Evolutionary conservation across 2,329 filamentous ascomycete species (phyloP).

Genomic region (Colletotrichum orchidophilum): DNA sequence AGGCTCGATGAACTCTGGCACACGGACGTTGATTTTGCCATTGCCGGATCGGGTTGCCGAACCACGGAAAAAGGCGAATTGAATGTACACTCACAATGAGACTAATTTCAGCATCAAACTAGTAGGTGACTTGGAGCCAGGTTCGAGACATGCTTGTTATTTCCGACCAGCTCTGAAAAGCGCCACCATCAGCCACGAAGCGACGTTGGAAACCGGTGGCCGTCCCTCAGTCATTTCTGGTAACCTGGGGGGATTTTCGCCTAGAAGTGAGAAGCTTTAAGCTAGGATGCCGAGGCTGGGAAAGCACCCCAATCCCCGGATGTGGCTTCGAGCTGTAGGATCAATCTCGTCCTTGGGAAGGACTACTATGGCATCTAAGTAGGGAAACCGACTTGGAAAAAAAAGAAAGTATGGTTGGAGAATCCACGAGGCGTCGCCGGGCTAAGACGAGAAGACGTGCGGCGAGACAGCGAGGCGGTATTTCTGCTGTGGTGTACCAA

Average conservation of each 20-base stretch:
- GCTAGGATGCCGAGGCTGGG: not conserved
- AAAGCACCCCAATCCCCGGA: not conserved
- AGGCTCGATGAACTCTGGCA: not conserved
- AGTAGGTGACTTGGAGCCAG: not conserved
- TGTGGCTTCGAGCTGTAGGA: not conserved
- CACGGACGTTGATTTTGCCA: not conserved
- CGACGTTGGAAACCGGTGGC: not conserved
- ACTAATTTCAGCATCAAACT: slow-evolving; percentile 15
- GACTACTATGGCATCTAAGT: not conserved
- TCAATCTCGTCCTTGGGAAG: not conserved
- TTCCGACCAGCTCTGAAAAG: not conserved
- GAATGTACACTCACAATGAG: not conserved
- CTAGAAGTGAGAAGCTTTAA: not conserved
- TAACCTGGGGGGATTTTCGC: not conserved
- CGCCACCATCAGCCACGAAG: slow-evolving; percentile 8
- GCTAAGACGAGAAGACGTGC: slow-evolving; percentile 24
- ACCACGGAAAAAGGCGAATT: not conserved
- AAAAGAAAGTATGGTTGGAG: slow-evolving; percentile 28
- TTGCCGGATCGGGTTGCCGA: slow-evolving; percentile 11
- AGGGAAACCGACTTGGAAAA: slow-evolving; percentile 19
- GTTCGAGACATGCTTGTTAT: not conserved
- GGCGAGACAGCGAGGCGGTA: slow-evolving; percentile 6
- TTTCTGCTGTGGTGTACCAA: slow-evolving; percentile 4
- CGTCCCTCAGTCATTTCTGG: not conserved
- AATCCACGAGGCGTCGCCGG: slow-evolving; percentile 20